Base-by-base conservation (phyloP, 306 rosid species). In the Elaeagnus macrophylla region DNA sequence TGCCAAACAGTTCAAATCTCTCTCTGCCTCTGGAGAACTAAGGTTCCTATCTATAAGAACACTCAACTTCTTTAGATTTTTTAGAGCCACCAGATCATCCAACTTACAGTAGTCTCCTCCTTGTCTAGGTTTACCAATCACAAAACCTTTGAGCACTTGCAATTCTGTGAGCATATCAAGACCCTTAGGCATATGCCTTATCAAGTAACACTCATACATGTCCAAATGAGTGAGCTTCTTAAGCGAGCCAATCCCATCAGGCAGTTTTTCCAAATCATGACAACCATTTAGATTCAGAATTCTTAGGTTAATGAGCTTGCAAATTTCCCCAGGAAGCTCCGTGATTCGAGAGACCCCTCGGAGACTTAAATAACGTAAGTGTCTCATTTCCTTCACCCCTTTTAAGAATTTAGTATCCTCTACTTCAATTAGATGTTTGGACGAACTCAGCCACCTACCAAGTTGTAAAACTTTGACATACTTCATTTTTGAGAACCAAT, bases 271-370 rank as follows among this genome's bases (percentile, higher is more conserved):
- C 39, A 62, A 56, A 37, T 69, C 48, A 36, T 18, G 19, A n/a
- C 74, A 68, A 1, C 68, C 63, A 42, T 68, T 68, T 9, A 68
- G 64, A 48, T 69, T 62, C 59, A 69, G 63, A 16, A 69, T 69
- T 53, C 59, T 69, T 3, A 69, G 57, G 44, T 48, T 50, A 11
- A 17, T 8, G 18, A 63, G 65, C 37, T 63, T 51, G 70, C 65
- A 45, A n/a, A 70, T 45, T 41, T 69, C 45, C 15, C 54, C 57
- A 11, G 65, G 75, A 44, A 62, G 60, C 65, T 63, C 65, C 0
- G 59, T 20, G 37, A 70, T 57, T 39, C 52, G 14, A 15, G 75
- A 50, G 17, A 70, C 59, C 19, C 69, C 69, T 45, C 64, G 25
- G 11, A 70, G 69, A 49, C 65, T 62, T 0, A 63, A 46, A 54